phyloP scores from a whole-genome alignment of 352 stramenopile genomes.

The Plasmopara halstedii region DNA sequence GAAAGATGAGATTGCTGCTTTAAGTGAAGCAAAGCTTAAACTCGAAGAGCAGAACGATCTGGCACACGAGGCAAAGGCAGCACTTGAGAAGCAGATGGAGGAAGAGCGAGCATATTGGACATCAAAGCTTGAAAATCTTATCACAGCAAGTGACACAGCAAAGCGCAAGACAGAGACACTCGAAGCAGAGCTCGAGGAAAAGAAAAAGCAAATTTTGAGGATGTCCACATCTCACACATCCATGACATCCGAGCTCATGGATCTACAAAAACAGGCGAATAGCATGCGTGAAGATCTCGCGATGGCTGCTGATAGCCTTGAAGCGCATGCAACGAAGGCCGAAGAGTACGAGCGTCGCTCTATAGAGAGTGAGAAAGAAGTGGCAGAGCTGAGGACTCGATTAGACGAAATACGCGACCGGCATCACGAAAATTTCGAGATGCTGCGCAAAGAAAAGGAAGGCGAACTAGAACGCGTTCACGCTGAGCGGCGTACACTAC shows the following conservation, averaged over 20 bases:
- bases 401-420: constrained; percentile 46
- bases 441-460: constrained; percentile 56
- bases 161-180: constrained; percentile 35
- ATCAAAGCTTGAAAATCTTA: constrained; percentile 55
- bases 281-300: constrained; percentile 57
- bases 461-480: constrained; percentile 39
- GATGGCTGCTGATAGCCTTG: constrained; percentile 57
- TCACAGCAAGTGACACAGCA: constrained; percentile 44
- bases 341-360: constrained; percentile 47
- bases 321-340: constrained; percentile 51
- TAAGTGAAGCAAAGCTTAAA: constrained; percentile 16
- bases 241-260: constrained; percentile 53
- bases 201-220: constrained; percentile 64
- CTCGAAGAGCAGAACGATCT: constrained; percentile 25
- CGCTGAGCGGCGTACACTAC: constrained; percentile 26
- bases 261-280: constrained; percentile 49
- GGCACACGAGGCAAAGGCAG: constrained; percentile 10
- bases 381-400: constrained; percentile 35
- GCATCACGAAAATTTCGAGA: constrained; percentile 52
- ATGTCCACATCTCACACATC: constrained; percentile 52
- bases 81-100: constrained; percentile 33
- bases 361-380: constrained; percentile 46
- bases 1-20: constrained; percentile 18
- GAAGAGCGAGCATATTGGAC: constrained; percentile 67
- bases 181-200: constrained; percentile 35